Evolutionary conservation across 2,329 filamentous ascomycete genomes (phyloP).

Genomic region (Fusarium aywerte): DNA sequence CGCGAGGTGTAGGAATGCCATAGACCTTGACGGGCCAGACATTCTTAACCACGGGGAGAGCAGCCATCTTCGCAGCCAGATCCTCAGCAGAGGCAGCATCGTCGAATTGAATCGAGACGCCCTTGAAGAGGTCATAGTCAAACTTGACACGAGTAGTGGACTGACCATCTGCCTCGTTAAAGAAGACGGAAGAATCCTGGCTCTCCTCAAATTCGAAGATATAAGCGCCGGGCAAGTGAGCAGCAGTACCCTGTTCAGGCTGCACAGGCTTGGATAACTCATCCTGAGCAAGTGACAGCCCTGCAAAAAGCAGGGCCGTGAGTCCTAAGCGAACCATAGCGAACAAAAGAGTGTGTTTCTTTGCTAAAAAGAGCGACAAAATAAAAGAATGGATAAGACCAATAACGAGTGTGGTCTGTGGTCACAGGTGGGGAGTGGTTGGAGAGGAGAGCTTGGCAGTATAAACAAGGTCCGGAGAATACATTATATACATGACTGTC

Average conservation of each 20-base stretch:
- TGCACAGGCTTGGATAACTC: background rate
- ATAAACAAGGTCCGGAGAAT: background rate
- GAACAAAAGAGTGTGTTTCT: background rate
- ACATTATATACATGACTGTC: background rate
- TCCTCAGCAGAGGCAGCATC: slow-evolving; percentile 57
- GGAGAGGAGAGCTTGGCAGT: slow-evolving; percentile 11
- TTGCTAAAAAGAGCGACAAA: slow-evolving; percentile 13
- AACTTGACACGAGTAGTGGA: slow-evolving; percentile 56
- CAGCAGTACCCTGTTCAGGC: slow-evolving; percentile 16
- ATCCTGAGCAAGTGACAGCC: slow-evolving; percentile 19
- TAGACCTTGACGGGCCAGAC: slow-evolving; percentile 62
- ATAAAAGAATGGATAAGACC: background rate
- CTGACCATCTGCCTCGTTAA: slow-evolving; percentile 11
- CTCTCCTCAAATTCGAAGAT: slow-evolving; percentile 65
- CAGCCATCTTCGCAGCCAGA: slow-evolving; percentile 55
- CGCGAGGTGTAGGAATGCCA: slow-evolving; percentile 56
- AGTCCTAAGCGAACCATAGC: slow-evolving; percentile 29
- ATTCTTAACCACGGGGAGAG: slow-evolving; percentile 58
- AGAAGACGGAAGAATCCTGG: slow-evolving; percentile 53
- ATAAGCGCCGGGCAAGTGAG: slow-evolving; percentile 56
- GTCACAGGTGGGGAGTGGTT: background rate
- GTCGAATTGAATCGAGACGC: slow-evolving; percentile 63
- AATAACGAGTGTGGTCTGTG: slow-evolving; percentile 3
- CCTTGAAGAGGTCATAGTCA: slow-evolving; percentile 64
- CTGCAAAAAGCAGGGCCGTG: slow-evolving; percentile 31